Conservation (phyloP, 331 rosid genomes). For the Malus hybrid region DNA sequence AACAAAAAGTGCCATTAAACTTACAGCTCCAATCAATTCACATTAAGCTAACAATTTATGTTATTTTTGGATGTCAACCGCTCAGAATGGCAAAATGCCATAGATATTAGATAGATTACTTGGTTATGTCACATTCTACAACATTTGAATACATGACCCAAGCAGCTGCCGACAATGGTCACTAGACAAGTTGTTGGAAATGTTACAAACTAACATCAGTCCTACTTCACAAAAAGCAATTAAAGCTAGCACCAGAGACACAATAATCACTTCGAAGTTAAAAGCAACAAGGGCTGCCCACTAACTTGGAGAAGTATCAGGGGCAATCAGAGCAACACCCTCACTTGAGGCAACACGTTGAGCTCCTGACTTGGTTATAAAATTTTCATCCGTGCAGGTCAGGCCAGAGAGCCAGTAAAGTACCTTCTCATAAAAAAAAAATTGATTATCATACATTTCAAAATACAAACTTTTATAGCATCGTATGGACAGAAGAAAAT, state of each 20-base stretch:
- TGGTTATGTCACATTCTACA: neutral
- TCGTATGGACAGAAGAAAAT: neutral
- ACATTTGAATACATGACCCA: neutral
- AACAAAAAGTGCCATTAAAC: neutral
- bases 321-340: conserved; percentile 68
- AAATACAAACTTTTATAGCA: neutral
- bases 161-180: neutral
- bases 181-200: neutral
- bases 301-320: conserved; percentile 93
- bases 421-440: conserved; percentile 36
- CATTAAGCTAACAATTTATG: neutral
- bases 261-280: neutral
- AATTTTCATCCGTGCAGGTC: conserved; percentile 77
- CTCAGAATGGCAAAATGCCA: neutral
- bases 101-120: neutral
- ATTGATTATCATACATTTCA: neutral
- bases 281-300: neutral
- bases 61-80: neutral
- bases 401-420: conserved; percentile 93
- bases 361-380: conserved; percentile 74
- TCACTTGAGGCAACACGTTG: conserved; percentile 69
- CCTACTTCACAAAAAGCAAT: neutral
- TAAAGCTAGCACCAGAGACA: neutral
- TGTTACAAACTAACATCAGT: neutral
- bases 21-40: neutral